Evolutionary conservation across 805 yeast species (phyloP).

Genomic region (Pichia nanzhaoensis): DNA sequence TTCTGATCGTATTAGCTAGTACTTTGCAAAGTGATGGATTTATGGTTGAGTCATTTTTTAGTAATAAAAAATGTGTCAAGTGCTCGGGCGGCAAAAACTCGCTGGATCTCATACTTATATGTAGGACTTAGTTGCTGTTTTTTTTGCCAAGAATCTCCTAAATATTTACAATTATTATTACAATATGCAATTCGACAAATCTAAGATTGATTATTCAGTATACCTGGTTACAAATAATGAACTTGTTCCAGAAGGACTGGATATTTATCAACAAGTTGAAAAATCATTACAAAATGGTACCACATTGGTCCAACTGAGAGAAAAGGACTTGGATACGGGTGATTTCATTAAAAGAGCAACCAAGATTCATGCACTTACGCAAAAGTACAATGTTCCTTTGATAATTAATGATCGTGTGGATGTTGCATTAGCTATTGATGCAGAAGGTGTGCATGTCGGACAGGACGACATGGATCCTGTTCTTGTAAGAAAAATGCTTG

Average conservation of each 20-base stretch:
- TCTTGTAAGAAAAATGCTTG: slow-evolving; percentile 56
- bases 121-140: neutral
- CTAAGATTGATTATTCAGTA: slow-evolving; percentile 45
- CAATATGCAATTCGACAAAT: slow-evolving; percentile 6
- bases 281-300: slow-evolving; percentile 64
- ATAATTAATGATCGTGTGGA: slow-evolving; percentile 84
- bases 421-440: slow-evolving; percentile 82
- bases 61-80: no score
- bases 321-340: slow-evolving; percentile 62
- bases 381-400: slow-evolving; percentile 56
- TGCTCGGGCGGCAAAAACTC: no score
- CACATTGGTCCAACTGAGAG: slow-evolving; percentile 78
- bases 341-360: slow-evolving; percentile 59
- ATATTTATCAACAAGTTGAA: slow-evolving; percentile 56
- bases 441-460: slow-evolving; percentile 81
- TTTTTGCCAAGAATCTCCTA: no score
- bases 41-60: no score
- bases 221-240: slow-evolving; percentile 78
- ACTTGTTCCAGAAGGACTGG: slow-evolving; percentile 55
- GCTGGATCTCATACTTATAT: no score
- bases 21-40: no score
- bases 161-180: no score
- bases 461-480: slow-evolving; percentile 76
- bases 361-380: slow-evolving; percentile 56
- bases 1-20: neutral